Evolutionary conservation across 352 stramenopile genomes (phyloP), one percentile per base, ranked within the genome.

Genomic region (Hyaloperonospora brassicae): DNA sequence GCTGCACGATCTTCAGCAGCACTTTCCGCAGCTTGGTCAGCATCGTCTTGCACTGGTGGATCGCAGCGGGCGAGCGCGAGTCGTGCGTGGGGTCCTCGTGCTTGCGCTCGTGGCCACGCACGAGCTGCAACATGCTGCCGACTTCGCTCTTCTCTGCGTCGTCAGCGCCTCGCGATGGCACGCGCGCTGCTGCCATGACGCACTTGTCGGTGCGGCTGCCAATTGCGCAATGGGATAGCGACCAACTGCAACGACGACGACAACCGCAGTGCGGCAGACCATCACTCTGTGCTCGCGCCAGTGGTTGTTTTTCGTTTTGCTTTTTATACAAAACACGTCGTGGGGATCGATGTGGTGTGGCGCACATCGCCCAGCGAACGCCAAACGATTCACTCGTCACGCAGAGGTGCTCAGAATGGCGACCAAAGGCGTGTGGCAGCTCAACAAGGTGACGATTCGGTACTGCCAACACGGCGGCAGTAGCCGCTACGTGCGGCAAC

Each of bases 391-490:
- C 17, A 17, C 17, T 17, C 17, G 17, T 17, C 17, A 17, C 17
- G 17, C 17, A 17, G 17, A 17, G 17, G 17, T 17, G 17, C 17
- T 48, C 40, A 62, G 47, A 22, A 89, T 89, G 78, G 78, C 78
- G 64, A 89, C 78, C 47, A 79, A 81, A 38, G 78, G 78, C 48
- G 74, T 87, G 61, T 89, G 78, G 78, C 78, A 89, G 59, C 65
- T 89, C 44, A 77, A 89, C 69, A 60, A 89, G 61, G 62, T 89
- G 61, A 89, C 78, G 62, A 86, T 89, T 53, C 78, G 78, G 44
- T 89, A 89, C 76, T 89, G 78, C 57, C 78, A 89, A 61, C 68
- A 89, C 61, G 61, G 78, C 41, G 78, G 78, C 47, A 89, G 78
- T 69, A 94, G 84, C 65, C 76, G 77, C 55, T 74, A 90, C 57